Base-by-base conservation (phyloP, 176 grass and related monocot genomes). In the Cocos nucifera region DNA sequence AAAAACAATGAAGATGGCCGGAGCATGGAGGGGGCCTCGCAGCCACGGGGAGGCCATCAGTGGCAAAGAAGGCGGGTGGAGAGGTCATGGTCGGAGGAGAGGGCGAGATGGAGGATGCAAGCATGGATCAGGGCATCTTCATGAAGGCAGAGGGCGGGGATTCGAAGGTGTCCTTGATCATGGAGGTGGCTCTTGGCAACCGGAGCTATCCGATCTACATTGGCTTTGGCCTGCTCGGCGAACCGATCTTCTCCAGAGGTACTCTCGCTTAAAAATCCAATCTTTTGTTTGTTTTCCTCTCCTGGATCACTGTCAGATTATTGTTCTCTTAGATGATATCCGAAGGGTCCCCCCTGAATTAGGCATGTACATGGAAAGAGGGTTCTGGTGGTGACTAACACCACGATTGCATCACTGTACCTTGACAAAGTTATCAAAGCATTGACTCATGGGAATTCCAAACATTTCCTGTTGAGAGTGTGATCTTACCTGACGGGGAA, bases 191-290 rank as follows among this genome's bases (percentile, higher is more conserved):
- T 76, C 88, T 98, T 53, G 93, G 93, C 15, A 78, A 80, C 74
- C 81, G 93, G 61, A 98, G 93, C 67, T 98, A 98, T 68, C 93
- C 93, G 60, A 98, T 98, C 77, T 98, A 98, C 64, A 92, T 92
- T 51, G 93, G 84, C 18, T 57, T 79, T 0, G 79, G 84, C n/a
- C 75, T 98, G 12, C 79, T 98, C n/a, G 61, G 92, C 24, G 84
- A 91, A 56, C 87, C 6, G 78, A 85, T 48, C 79, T 98, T 6
- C 81, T 98, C 16, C 81, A 92, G 87, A 98, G 93, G 93, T 92
- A 76, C n/a, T 67, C 3, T 17, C 51, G 20, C 9, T 24, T 17
- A 2, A 21, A 12, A 44, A 2, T 7, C 23, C 62, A n/a, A n/a
- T 18, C 54, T 70, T 48, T 67, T 28, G 19, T 18, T 58, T 70